Evolutionary conservation across 2,329 filamentous ascomycete species (phyloP), one percentile per base, ranked within the genome.

Genomic region (Pseudogymnoascus sp.): DNA sequence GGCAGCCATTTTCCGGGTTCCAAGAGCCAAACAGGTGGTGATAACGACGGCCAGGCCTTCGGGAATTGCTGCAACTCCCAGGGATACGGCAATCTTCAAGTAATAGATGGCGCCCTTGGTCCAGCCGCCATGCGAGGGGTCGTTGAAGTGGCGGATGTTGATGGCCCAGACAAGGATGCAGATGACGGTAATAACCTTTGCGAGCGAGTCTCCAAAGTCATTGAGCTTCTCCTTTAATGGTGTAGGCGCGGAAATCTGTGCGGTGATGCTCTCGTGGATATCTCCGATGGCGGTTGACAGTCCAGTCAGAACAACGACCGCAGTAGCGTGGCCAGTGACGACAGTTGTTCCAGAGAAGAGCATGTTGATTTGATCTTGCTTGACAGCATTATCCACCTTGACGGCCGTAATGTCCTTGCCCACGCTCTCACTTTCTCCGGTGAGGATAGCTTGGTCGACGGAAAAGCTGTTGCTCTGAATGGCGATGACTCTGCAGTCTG

Each of bases 91-190:
- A 73, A 99, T 99, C 82, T 99, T 99, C 71, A 99, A 85, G 77
- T 99, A 99, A 82, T 99, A 99, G 72, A 99, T 97, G 64, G 94
- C 94, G 64, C 94, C 94, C 80, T 97, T 99, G 66, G 91, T 84
- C 88, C 92, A 97, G 75, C 86, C 89, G 70, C 94, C 94, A 70
- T 97, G 93, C 67, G 90, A 89, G 28, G 92, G 91, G 72, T 99
- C 94, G 72, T 86, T 94, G 82, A 99, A 99, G 79, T 99, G 91
- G 71, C 91, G 88, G 69, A 97, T 91, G 79, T 99, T 99, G 82
- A 99, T 99, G 64, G 97, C 81, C 94, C 94, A 99, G 70, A 99
- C 94, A 63, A 96, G 80, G 67, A 97, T 81, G 76, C 95, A 99
- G 72, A 99, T 99, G 65, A 92, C 89, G 5, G 93, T 97, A 68